Evolutionary conservation across 768 basidiomycete species (phyloP).

Genomic region (Rickenella mellea): DNA sequence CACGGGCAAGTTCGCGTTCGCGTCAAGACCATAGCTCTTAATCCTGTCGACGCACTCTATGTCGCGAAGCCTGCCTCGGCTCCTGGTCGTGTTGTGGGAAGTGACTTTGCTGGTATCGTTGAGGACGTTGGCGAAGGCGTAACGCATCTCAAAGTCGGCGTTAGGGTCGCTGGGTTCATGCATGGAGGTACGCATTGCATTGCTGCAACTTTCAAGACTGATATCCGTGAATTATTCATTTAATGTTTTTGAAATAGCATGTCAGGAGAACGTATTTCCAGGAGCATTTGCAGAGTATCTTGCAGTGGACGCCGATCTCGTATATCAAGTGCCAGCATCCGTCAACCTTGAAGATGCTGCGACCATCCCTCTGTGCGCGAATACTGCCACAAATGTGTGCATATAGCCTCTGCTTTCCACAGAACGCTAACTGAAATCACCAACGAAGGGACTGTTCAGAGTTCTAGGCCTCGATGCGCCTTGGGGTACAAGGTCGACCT

Average conservation of each 20-base stretch:
- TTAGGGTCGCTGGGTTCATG: constrained; percentile 22
- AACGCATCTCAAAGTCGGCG: constrained; percentile 20
- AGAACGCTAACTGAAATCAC: no score
- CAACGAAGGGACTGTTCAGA: constrained; percentile 21
- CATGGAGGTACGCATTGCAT: constrained; percentile 21
- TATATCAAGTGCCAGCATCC: constrained; percentile 17
- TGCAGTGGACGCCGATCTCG: constrained; percentile 22
- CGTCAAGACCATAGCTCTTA: constrained; percentile 23
- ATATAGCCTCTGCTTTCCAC: no score
- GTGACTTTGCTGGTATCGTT: constrained; percentile 25
- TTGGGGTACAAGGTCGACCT: no score
- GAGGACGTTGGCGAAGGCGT: constrained; percentile 22
- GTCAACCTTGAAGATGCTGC: constrained; percentile 25
- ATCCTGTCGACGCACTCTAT: constrained; percentile 25
- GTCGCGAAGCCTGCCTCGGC: constrained; percentile 14
- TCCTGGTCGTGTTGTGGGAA: constrained; percentile 23
- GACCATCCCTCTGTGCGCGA: constrained; percentile 20
- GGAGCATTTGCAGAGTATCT: constrained; percentile 27
- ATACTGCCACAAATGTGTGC: constrained; percentile 25
- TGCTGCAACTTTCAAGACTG: no score
- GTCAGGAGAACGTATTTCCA: constrained; percentile 20
- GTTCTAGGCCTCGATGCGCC: constrained; percentile 21
- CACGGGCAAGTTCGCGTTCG: constrained; percentile 21
- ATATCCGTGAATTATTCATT: no score
- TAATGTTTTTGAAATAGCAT: constrained; percentile 17